Base-by-base conservation (phyloP, 176 grass and related monocot species). In the Cenchrus americanus region DNA sequence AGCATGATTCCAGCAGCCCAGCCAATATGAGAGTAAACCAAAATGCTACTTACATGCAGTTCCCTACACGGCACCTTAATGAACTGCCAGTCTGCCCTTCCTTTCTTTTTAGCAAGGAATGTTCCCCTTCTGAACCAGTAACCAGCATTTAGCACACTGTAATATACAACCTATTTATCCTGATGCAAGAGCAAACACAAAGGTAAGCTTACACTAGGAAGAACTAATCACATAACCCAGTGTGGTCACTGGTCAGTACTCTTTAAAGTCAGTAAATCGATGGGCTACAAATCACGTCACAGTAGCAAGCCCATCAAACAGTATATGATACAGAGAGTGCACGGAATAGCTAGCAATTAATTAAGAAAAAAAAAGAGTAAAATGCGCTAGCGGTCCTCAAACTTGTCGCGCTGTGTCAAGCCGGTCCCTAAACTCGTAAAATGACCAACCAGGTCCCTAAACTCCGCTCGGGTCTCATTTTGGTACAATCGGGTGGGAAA, bases 231-330 rank as follows among this genome's bases (percentile, higher is more conserved):
- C 51, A 30, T n/a, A n/a, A n/a, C 17, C 21, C 64, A 43, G 3
- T 57, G n/a, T 57, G 10, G 18, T 30, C 57, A 66, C 15, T 57
- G 10, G 18, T 30, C 57, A 66, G 24, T 34, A 19, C 5, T 71
- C 27, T 49, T 86, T 41, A 53, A 50, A 13, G 34, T 21, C 51
- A 72, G 26, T 15, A 75, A 49, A 84, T n/a, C 74, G 46, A 72
- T 0, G 26, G 7, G 47, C 62, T n/a, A n/a, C n/a, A n/a, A n/a
- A n/a, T 63, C 53, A 0, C 50, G 30, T 7, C 37, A 58, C 34
- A 24, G 5, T 22, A 46, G 18, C 42, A 50, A 61, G 64, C 59
- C 48, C 3, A 48, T 23, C 73, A 51, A 72, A 66, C 37, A 22
- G 34, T 17, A 53, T 18, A 1, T 0, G 23, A 50, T 62, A 80